Base-by-base conservation (phyloP, 192 early-diverging fungal genomes). In the Coemansia sp. region DNA sequence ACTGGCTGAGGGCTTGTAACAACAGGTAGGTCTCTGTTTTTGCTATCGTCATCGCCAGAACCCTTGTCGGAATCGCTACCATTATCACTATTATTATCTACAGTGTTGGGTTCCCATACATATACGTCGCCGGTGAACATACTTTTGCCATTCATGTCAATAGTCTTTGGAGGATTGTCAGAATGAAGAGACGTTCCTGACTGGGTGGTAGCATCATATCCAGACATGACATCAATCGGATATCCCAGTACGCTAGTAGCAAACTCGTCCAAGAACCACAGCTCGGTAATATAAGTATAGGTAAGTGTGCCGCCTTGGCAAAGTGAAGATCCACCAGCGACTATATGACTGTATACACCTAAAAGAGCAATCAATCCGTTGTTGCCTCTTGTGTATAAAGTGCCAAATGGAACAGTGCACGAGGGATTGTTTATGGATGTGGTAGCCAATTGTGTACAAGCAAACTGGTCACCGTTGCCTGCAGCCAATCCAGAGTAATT, bases 231-330 rank as follows among this genome's bases (percentile, higher is more conserved):
- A 15, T 48, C 45, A 48, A 48, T 48, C 45, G 45, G 45, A 48
- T 48, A 48, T 48, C 45, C 45, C 45, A 48, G 14, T 48, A 48
- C 41, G 20, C 20, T 45, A 12, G 61, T 62, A 62, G 61, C 61
- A 43, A 62, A 39, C 61, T 28, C 2, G 7, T 39, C 38, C 2
- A 62, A 22, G 0, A 22, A 22, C 61, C 61, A 62, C 15, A 62
- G 36, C n/a, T 22, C n/a, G 1, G 39, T 62, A 14, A 28, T 8
- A 62, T 45, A 62, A 7, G 37, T 62, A 28, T 62, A 62, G 17
- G 11, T 11, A 1, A 2, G 17, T 2, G 61, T 22, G 11, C 56
- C 41, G 2, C 56, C 56, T 15, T 32, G 4, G 52, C 59, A 39
- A 22, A 63, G 18, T 37, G 48, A 54, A 32, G 45, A 14, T 4